Conservation (phyloP, 2,329 filamentous ascomycete genomes). For the Aspergillus cejpii region DNA sequence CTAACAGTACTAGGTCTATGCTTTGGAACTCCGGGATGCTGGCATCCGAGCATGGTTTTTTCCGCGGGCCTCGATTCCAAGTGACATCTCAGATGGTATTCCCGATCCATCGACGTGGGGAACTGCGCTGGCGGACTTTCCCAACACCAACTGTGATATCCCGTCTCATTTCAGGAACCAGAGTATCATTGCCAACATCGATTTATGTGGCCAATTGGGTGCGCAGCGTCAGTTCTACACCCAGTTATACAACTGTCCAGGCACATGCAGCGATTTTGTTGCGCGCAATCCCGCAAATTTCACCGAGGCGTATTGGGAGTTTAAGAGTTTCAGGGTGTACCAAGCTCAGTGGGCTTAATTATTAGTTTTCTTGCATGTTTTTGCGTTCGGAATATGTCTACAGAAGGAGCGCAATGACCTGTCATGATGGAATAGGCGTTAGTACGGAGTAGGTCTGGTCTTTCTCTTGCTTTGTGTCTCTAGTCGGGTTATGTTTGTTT, state of each 20-base stretch:
- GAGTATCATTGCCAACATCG: slow-evolving; percentile 61
- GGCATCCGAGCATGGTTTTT: slow-evolving; percentile 62
- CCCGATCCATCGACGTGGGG: slow-evolving; percentile 61
- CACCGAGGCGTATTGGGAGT: slow-evolving; percentile 59
- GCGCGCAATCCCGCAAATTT: slow-evolving; percentile 53
- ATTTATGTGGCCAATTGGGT: slow-evolving; percentile 55
- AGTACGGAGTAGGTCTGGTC: too few species aligned
- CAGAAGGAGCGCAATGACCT: too few species aligned
- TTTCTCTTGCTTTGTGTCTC: too few species aligned
- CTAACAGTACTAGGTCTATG: slow-evolving; percentile 42
- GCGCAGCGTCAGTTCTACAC: slow-evolving; percentile 31
- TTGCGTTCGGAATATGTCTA: neutral
- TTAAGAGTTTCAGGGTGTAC: slow-evolving; percentile 56
- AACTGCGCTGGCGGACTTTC: slow-evolving; percentile 58
- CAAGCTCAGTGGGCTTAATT: slow-evolving; percentile 22
- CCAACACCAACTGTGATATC: slow-evolving; percentile 56
- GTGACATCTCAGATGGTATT: slow-evolving; percentile 45
- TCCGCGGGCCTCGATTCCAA: slow-evolving; percentile 43
- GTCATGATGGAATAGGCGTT: too few species aligned
- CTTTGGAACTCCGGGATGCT: slow-evolving; percentile 54
- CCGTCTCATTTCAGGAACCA: slow-evolving; percentile 56
- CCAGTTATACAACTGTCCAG: slow-evolving; percentile 39
- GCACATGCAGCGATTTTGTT: slow-evolving; percentile 53
- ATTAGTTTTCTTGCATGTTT: too few species aligned
- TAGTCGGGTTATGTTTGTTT: too few species aligned